Evolutionary conservation across 108 stramenopile species (phyloP).

Genomic region (Nannochloropsis salina): DNA sequence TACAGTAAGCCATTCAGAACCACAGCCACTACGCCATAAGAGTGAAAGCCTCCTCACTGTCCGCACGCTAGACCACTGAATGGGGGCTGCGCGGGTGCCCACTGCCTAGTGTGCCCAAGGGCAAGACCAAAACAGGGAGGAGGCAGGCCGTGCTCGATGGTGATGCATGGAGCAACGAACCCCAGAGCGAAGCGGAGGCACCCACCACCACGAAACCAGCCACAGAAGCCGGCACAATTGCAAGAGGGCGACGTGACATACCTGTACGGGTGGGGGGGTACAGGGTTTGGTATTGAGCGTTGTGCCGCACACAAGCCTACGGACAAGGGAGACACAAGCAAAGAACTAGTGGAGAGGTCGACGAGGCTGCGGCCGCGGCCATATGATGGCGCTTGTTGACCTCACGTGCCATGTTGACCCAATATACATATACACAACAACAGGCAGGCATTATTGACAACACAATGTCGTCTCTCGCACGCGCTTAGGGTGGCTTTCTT

Average conservation of each 20-base stretch:
- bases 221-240: neutral
- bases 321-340: neutral
- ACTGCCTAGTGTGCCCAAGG: neutral
- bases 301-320: neutral
- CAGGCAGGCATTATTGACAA: neutral
- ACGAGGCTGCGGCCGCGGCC: neutral
- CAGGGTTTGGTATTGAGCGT: neutral
- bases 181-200: conserved; percentile 10
- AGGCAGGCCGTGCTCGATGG: conserved; percentile 3
- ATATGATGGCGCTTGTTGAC: conserved; percentile 4
- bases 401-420: neutral
- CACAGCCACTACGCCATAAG: neutral
- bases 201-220: conserved; percentile 10
- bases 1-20: neutral
- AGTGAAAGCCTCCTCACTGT: conserved; percentile 11
- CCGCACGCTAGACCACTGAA: neutral
- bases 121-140: neutral
- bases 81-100: neutral
- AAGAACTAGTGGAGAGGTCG: neutral
- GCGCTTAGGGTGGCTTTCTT: neutral
- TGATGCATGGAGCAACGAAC: neutral
- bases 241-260: conserved; percentile 4
- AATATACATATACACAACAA: neutral
- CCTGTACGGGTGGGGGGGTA: neutral
- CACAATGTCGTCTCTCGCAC: neutral